Evolutionary conservation across 495 filamentous ascomycete genomes (phyloP).

Genomic region (Daldinia childiae): DNA sequence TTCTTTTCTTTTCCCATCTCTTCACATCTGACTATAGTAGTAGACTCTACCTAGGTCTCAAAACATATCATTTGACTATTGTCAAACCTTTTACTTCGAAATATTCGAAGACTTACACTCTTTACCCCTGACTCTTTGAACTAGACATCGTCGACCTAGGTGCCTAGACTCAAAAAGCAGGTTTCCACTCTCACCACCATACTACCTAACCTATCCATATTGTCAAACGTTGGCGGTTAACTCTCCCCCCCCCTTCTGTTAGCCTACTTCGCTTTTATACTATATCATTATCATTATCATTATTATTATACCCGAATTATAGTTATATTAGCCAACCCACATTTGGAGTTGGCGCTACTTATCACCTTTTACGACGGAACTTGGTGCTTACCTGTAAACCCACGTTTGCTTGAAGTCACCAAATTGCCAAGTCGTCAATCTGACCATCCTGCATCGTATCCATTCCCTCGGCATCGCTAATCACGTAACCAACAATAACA

Average conservation of each 20-base stretch:
- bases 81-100: conserved; percentile 1
- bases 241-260: background rate
- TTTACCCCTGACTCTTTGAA: conserved; percentile 32
- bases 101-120: conserved; percentile 31
- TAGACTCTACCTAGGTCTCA: conserved; percentile 3
- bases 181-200: conserved; percentile 9
- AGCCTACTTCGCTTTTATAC: background rate
- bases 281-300: background rate
- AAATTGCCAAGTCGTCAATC: conserved; percentile 15
- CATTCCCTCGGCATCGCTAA: conserved; percentile 1
- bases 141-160: conserved; percentile 32
- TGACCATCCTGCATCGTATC: conserved; percentile 25
- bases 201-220: background rate
- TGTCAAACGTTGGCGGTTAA: background rate
- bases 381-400: conserved; percentile 33
- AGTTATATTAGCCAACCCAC: conserved; percentile 4
- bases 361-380: conserved; percentile 10
- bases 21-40: conserved; percentile 28
- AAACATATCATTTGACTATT: conserved; percentile 16
- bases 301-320: conserved; percentile 4
- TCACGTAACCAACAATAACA: conserved; percentile 22
- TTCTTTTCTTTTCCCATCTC: conserved; percentile 44
- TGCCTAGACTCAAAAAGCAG: conserved; percentile 25
- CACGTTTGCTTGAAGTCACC: conserved; percentile 2
- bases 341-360: conserved; percentile 23